Percentiles rank a stretch among this genome's conserved stretches.
These are phyloP conservation scores for Cladophialophora exuberans DNA, from an alignment of 2,329 filamentous ascomycete genomes.

Conservation along the genomic window DNA sequence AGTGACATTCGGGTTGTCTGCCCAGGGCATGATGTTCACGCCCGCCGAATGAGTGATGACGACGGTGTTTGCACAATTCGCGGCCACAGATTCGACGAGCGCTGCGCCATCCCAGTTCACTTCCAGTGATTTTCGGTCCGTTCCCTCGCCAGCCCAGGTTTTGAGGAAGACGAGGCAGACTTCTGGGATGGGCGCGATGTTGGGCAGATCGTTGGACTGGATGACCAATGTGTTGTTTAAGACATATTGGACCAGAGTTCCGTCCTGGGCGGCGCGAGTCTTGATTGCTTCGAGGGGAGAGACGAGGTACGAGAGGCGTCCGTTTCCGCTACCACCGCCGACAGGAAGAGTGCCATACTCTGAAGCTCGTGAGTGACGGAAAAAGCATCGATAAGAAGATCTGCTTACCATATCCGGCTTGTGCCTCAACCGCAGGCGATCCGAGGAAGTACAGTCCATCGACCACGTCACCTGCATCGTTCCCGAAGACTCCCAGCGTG, in stretches of 20 bases:
- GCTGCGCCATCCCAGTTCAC: constrained; percentile 48
- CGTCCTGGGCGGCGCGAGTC: constrained; percentile 31
- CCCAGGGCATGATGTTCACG: constrained; percentile 42
- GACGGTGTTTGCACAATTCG: constrained; percentile 55
- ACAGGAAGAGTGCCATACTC: constrained; percentile 31
- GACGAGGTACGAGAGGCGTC: constrained; percentile 37
- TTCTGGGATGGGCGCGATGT: constrained; percentile 42
- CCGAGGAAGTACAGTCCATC: constrained; percentile 24
- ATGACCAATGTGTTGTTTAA: constrained; percentile 49
- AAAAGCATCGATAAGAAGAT: constrained; percentile 66
- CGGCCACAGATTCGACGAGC: constrained; percentile 51
- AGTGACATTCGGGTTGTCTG: constrained; percentile 65
- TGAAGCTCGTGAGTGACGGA: background rate
- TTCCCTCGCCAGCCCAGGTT: constrained; percentile 52
- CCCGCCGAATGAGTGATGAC: constrained; percentile 52
- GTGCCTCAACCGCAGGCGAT: constrained; percentile 11
- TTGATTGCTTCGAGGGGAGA: constrained; percentile 38
- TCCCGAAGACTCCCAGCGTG: constrained; percentile 54
- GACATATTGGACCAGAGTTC: constrained; percentile 37
- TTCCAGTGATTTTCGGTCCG: constrained; percentile 45
- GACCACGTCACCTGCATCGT: constrained; percentile 42
- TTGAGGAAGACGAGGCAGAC: constrained; percentile 65
- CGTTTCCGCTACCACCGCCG: constrained; percentile 38
- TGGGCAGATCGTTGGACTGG: constrained; percentile 8
- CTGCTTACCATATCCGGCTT: constrained; percentile 37